Conservation (phyloP, 345 rosid species). For the Carallia pectinifolia region DNA sequence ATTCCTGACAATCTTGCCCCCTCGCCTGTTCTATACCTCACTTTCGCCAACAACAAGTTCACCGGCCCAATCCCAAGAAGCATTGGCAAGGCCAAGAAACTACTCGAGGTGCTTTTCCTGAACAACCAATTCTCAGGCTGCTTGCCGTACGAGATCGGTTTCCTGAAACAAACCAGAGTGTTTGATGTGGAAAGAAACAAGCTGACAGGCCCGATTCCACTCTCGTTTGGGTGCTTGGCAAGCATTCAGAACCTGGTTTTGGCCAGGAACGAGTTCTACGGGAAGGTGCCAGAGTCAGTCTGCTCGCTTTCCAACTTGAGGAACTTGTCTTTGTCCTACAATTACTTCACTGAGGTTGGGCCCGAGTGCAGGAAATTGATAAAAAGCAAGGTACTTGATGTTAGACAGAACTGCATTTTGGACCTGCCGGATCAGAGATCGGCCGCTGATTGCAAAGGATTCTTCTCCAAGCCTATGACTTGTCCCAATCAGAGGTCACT, state of each 20-base stretch:
- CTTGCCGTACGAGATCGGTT: conserved; percentile 55
- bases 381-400: conserved; percentile 27
- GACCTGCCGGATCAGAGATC: conserved; percentile 50
- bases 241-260: conserved; percentile 36
- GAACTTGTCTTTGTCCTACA: conserved; percentile 32
- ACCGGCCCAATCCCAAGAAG: conserved; percentile 45
- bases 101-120: conserved; percentile 52
- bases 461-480: conserved; percentile 20
- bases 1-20: conserved; percentile 45
- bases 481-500: conserved; percentile 31
- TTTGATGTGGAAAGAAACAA: conserved; percentile 46
- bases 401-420: conserved; percentile 50
- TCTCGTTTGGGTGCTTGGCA: conserved; percentile 51
- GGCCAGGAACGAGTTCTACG: conserved; percentile 40
- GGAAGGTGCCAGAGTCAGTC: conserved; percentile 47
- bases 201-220: conserved; percentile 54
- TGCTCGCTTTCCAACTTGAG: conserved; percentile 42
- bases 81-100: conserved; percentile 40
- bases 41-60: conserved; percentile 55
- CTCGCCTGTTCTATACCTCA: conserved; percentile 47
- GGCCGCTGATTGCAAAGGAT: conserved; percentile 24
- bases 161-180: conserved; percentile 24
- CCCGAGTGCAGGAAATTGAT: conserved; percentile 45
- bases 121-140: conserved; percentile 49
- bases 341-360: conserved; percentile 62